Evolutionary conservation across 2,329 filamentous ascomycete genomes (phyloP), one percentile per base, ranked within the genome.

Genomic region (Neonectria punicea): DNA sequence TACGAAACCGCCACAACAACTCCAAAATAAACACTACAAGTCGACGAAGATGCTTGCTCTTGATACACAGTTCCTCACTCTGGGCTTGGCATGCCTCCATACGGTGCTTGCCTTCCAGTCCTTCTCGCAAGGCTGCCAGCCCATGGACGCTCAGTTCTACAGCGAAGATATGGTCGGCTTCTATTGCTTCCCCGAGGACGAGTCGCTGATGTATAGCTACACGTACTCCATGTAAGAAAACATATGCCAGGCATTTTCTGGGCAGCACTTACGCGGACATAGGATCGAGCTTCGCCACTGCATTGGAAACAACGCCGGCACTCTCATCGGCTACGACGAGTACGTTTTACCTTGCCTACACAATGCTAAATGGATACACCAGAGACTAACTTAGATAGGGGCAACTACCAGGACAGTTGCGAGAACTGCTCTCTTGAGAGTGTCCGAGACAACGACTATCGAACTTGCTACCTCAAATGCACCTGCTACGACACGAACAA

Each of bases 131-230:
- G 55, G 60, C 39, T 63, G 60, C 22, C 34, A 57, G 46, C 44
- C 60, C 53, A 53, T 63, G 30, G 60, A 63, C 16, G 60, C 32
- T 7, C 60, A 63, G 60, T 53, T 63, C 43, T 63, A 51, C 53
- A 47, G 60, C 20, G 44, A 63, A 18, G 60, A 63, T 14, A 50
- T 36, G 10, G 53, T 63, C 2, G 60, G 60, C 4, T 58, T 63
- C 53, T 63, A 53, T 46, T 63, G 60, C 28, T 50, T 58, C 30
- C 49, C 60, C 6, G 55, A 63, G 53, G 47, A 44, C 34, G 9
- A 28, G 8, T 18, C 16, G 22, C 7, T 30, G 2, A 13, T 34
- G 3, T 63, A 47, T 18, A 54, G 50, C 20, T 63, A 63, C 53
- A 58, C 28, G 28, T 63, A 43, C 47, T 63, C 60, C 16, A 16